Evolutionary conservation across 495 filamentous ascomycete genomes (phyloP).

Genomic region (Tricharina praecox): DNA sequence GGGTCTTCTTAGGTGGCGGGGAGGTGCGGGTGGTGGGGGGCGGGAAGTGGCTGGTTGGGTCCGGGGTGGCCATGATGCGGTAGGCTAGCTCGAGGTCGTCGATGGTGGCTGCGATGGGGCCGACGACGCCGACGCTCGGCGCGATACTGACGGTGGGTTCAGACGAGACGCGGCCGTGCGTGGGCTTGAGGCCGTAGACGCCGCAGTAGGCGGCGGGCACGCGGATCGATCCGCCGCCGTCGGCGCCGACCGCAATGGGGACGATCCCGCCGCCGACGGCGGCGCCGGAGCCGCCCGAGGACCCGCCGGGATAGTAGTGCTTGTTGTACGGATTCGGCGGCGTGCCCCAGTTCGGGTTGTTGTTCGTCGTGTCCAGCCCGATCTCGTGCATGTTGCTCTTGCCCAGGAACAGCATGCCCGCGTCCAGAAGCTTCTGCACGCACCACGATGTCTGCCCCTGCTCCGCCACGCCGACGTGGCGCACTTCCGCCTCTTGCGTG

Average conservation of each 20-base stretch:
- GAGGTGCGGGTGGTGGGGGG: conserved; percentile 15
- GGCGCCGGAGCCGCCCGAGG: conserved; percentile 70
- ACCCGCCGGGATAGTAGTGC: conserved; percentile 73
- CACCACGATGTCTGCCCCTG: conserved; percentile 51
- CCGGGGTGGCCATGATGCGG: conserved; percentile 53
- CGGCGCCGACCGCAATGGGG: conserved; percentile 67
- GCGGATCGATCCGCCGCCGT: conserved; percentile 74
- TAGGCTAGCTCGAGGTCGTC: conserved; percentile 73
- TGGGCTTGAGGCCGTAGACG: conserved; percentile 73
- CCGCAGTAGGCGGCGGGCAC: conserved; percentile 73
- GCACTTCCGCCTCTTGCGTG: conserved; percentile 27
- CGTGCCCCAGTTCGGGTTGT: conserved; percentile 65
- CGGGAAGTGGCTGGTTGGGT: conserved; percentile 31
- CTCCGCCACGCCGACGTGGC: conserved; percentile 35
- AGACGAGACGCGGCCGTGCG: conserved; percentile 54
- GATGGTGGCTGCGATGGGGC: conserved; percentile 62
- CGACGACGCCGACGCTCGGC: conserved; percentile 38
- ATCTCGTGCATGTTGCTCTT: conserved; percentile 89
- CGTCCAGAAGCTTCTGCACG: conserved; percentile 54
- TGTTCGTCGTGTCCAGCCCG: conserved; percentile 67
- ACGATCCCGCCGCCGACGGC: conserved; percentile 58
- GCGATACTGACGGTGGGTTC: conserved; percentile 44
- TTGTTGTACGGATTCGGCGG: conserved; percentile 69
- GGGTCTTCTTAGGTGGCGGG: conserved; percentile 30
- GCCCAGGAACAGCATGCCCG: conserved; percentile 65